Percentiles rank a stretch among this genome's conserved stretches.
phyloP scores from a whole-genome alignment of 75 land plant genomes.

The Isoetes taiwanensis region DNA sequence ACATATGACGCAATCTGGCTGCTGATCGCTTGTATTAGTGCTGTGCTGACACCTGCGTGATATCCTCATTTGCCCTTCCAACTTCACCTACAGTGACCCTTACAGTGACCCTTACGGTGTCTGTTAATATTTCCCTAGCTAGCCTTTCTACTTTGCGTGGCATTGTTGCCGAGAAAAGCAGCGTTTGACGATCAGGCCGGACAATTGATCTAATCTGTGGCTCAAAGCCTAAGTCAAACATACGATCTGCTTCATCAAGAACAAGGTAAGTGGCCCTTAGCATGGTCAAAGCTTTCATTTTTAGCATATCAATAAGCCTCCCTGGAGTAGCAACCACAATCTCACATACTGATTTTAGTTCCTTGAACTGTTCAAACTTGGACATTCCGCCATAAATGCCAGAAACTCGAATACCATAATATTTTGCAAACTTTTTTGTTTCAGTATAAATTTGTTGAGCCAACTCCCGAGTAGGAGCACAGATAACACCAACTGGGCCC shows the following conservation, averaged over 20 bases:
- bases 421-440: slow-evolving; percentile 79
- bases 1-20: no score
- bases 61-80: slow-evolving; percentile 97
- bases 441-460: slow-evolving; percentile 91
- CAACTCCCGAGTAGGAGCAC: slow-evolving; percentile 95
- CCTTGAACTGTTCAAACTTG: slow-evolving; percentile 90
- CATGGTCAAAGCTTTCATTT: slow-evolving; percentile 96
- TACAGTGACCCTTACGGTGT: no score
- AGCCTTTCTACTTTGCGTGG: slow-evolving; percentile 76
- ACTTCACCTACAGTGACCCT: slow-evolving; percentile 90
- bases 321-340: slow-evolving; percentile 94
- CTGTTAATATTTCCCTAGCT: slow-evolving; percentile 79
- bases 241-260: slow-evolving; percentile 95
- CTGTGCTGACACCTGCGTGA: no score
- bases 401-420: slow-evolving; percentile 70
- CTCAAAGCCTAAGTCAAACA: slow-evolving; percentile 99
- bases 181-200: slow-evolving; percentile 91
- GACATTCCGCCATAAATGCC: slow-evolving; percentile 98
- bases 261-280: slow-evolving; percentile 70
- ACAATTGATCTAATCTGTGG: slow-evolving; percentile 95
- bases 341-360: slow-evolving; percentile 96
- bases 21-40: no score
- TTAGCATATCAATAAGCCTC: slow-evolving; percentile 84
- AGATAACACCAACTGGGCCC: slow-evolving; percentile 90
- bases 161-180: slow-evolving; percentile 98